These are phyloP conservation scores for Beauveria scarabaeidicola DNA, from an alignment of 2,329 filamentous ascomycete genomes.

Conservation along the genomic window DNA sequence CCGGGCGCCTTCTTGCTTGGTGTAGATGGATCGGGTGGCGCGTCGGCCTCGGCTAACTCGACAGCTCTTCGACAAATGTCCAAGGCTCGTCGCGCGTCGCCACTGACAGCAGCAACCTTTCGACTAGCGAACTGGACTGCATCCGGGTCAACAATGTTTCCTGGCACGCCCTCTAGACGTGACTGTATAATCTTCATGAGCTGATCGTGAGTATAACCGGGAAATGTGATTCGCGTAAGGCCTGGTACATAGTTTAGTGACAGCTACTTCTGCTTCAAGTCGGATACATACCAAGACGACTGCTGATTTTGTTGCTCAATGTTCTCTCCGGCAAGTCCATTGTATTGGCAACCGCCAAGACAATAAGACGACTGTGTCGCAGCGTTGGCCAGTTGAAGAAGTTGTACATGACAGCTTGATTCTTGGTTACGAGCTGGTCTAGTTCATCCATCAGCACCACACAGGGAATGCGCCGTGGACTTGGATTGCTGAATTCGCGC, in stretches of 20 bases:
- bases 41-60: conserved; percentile 79
- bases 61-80: conserved; percentile 95
- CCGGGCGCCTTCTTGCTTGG: conserved; percentile 46
- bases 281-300: conserved; percentile 53
- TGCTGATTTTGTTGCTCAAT: conserved; percentile 96
- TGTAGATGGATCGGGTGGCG: conserved; percentile 42
- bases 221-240: conserved; percentile 90
- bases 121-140: conserved; percentile 93
- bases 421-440: conserved; percentile 94
- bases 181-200: conserved; percentile 96
- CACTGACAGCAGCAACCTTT: conserved; percentile 93
- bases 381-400: conserved; percentile 99
- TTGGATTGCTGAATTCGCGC: conserved; percentile 85
- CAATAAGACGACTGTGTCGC: conserved; percentile 84
- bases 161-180: conserved; percentile 79
- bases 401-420: conserved; percentile 99
- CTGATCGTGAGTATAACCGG: conserved; percentile 94
- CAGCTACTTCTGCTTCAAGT: background rate
- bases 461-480: conserved; percentile 82
- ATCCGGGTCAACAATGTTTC: conserved; percentile 83
- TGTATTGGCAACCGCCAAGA: conserved; percentile 94
- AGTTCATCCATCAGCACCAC: conserved; percentile 98
- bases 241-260: conserved; percentile 38
- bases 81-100: conserved; percentile 82
- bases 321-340: conserved; percentile 97